These are phyloP conservation scores for Fusarium agapanthi DNA, from an alignment of 2,329 filamentous ascomycete species.

Conservation along the genomic window DNA sequence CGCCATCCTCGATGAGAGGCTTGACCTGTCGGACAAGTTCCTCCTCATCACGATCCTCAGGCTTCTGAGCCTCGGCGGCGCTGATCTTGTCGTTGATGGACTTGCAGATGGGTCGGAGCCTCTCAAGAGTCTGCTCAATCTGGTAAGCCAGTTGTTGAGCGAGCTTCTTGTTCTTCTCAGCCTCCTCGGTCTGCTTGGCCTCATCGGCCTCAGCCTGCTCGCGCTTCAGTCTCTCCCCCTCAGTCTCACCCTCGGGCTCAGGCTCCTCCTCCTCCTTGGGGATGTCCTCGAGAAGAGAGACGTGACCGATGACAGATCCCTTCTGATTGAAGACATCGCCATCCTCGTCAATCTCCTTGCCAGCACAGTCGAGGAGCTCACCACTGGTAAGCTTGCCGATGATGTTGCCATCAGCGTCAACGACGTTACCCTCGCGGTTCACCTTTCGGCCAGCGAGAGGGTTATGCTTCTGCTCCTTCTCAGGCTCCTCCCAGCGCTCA, in stretches of 20 bases:
- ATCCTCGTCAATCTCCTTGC: conserved; percentile 75
- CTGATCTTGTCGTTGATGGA: conserved; percentile 88
- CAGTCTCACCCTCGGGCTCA: conserved; percentile 59
- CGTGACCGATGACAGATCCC: conserved; percentile 72
- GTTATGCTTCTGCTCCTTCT: conserved; percentile 61
- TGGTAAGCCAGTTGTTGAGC: conserved; percentile 78
- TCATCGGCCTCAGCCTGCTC: conserved; percentile 46
- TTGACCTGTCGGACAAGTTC: conserved; percentile 85
- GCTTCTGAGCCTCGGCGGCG: conserved; percentile 78
- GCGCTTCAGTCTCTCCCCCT: conserved; percentile 43
- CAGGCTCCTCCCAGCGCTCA: conserved; percentile 67
- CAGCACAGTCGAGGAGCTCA: conserved; percentile 69
- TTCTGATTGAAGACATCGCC: conserved; percentile 77
- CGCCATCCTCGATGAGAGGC: conserved; percentile 87
- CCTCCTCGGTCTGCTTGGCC: conserved; percentile 63
- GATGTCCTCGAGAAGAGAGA: conserved; percentile 71
- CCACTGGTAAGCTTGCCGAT: conserved; percentile 75
- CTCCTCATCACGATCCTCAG: conserved; percentile 91
- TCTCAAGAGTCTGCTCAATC: conserved; percentile 82
- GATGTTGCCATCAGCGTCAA: conserved; percentile 66
- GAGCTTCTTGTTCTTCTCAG: conserved; percentile 76
- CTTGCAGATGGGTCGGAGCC: conserved; percentile 84
- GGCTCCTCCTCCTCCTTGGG: conserved; percentile 52
- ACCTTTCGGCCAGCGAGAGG: conserved; percentile 64
- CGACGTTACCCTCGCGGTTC: conserved; percentile 67